Conservation (phyloP, 805 yeast species). For the Candida qinlingensis region DNA sequence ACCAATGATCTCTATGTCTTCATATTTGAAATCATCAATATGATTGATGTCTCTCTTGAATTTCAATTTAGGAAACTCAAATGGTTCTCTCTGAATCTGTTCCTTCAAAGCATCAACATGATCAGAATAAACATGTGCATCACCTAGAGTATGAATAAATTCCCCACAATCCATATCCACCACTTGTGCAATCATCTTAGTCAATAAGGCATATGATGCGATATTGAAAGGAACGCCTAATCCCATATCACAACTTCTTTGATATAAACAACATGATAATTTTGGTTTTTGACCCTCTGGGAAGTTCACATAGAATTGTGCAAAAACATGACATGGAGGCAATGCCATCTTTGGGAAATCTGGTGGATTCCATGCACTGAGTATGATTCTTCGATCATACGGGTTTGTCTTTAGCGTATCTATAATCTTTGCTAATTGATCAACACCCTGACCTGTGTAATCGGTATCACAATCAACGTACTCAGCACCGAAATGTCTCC, state of each 20-base stretch:
- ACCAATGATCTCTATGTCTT: constrained; percentile 77
- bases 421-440: constrained; percentile 79
- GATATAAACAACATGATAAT: constrained; percentile 85
- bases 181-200: constrained; percentile 94
- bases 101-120: constrained; percentile 87
- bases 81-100: constrained; percentile 73
- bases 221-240: constrained; percentile 98
- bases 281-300: constrained; percentile 60
- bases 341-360: constrained; percentile 92
- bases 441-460: constrained; percentile 83
- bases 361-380: constrained; percentile 99
- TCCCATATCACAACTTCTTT: constrained; percentile 99
- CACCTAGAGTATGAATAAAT: constrained; percentile 93
- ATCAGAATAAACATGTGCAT: constrained; percentile 90
- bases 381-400: constrained; percentile 86
- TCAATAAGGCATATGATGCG: constrained; percentile 90
- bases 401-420: constrained; percentile 81
- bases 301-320: constrained; percentile 90
- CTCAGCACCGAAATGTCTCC: constrained; percentile 98
- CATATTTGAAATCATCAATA: constrained; percentile 85
- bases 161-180: constrained; percentile 95
- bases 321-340: constrained; percentile 97
- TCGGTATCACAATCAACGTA: constrained; percentile 83
- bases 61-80: constrained; percentile 69
- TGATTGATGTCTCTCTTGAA: constrained; percentile 61